Percentiles rank a stretch among this genome's conserved stretches.
Conservation (phyloP, 164 flowering plant species). For the Houttuynia cordata region DNA sequence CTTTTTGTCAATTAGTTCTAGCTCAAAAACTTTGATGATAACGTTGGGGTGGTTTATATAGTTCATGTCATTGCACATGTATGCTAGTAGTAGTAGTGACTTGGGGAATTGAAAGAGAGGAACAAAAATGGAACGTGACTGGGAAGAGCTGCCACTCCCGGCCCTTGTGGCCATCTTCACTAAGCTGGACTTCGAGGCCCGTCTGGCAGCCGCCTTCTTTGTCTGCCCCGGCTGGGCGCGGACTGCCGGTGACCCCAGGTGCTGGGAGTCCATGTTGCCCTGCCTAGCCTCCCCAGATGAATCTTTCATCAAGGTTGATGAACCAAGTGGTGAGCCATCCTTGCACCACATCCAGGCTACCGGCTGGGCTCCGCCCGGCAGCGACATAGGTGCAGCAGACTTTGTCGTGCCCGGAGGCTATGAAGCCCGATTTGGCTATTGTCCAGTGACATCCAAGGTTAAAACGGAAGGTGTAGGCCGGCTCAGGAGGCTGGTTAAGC, state of each 20-base stretch:
- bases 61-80: too few species aligned
- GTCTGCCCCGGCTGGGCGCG: slow-evolving; percentile 6
- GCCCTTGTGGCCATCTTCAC: slow-evolving; percentile 4
- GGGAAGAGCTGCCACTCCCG: slow-evolving; percentile 5
- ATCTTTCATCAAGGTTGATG: slow-evolving; percentile 3
- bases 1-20: too few species aligned
- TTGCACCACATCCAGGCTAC: not conserved
- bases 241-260: slow-evolving; percentile 4
- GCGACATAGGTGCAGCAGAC: not conserved
- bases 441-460: not conserved
- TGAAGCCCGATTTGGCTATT: not conserved
- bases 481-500: not conserved
- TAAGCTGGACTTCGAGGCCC: not conserved
- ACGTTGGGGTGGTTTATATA: too few species aligned
- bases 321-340: not conserved
- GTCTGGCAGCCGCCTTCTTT: not conserved
- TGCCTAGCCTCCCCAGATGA: not conserved
- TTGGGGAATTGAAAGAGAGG: not conserved
- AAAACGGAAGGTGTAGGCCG: not conserved
- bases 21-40: too few species aligned
- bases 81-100: too few species aligned
- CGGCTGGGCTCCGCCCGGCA: not conserved
- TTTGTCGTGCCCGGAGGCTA: not conserved
- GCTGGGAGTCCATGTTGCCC: slow-evolving; percentile 8
- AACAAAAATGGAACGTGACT: slow-evolving; percentile 1